Evolutionary conservation across 140 eudicot genomes (phyloP), one percentile per base, ranked within the genome.

Genomic region (Stevia rebaudiana): DNA sequence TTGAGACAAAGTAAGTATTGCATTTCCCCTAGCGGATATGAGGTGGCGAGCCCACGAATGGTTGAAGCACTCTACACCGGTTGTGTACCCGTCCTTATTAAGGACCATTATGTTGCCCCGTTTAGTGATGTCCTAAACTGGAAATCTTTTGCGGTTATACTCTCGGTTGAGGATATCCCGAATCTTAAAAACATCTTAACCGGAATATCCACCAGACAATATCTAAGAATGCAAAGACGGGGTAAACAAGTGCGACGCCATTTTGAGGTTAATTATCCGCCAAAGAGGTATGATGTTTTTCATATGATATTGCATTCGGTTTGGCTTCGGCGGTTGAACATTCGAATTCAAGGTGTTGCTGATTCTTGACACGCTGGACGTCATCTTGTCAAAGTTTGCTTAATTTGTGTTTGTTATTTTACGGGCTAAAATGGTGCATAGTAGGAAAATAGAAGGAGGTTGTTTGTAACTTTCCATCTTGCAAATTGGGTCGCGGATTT

Each of bases 11-110:
- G 90, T 71, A 82, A 59, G 72, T 90, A 69, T 41, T 90, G 97
- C 85, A 79, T 90, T 49, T 90, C 95, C 56, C 97, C 97, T 1
- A 90, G 97, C 43, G 97, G 97, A 4, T 84, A 87, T 12, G 97
- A 90, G 28, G 97, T 90, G 3, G 97, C 97, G 0, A 90, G 97
- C 75, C 97, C 97, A 10, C 74, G 97, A 69, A 78, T 90, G 81
- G 97, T 87, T 4, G 95, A 90, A 47, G 95, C 97, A 0, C 76
- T 90, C 13, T 90, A 90, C 78, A 79, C 88, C 0, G 97, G 88
- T 3, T 90, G 97, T 25, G 94, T 90, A 3, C 97, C 97, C 0
- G 97, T 90, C 11, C 77, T 91, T 31, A 65, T 91, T 1, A 84
- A 86, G 55, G 92, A 87, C 50, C 79, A 77, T 48, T 91, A 91